A percentile compares a stretch with the other conserved stretches of the same genome.
These are phyloP conservation scores for Arabidopsis hybrid DNA, from an alignment of 441 rosid genomes.

Conservation along the genomic window DNA sequence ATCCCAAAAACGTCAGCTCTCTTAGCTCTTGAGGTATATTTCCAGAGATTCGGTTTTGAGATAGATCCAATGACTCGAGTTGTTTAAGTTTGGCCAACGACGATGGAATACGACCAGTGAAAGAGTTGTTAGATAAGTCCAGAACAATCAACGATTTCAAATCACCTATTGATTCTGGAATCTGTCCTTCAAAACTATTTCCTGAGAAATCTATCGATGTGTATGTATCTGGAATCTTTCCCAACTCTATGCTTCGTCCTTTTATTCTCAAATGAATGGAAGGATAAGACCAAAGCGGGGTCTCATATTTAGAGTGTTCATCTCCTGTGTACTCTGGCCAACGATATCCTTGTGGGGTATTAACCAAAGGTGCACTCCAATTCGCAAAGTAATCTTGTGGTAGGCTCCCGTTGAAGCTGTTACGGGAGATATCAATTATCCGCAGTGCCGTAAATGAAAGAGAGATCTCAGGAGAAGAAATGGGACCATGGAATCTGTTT, in stretches of 20 bases:
- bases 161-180: constrained; percentile 19
- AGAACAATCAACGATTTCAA: constrained; percentile 3
- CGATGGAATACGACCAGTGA: not conserved
- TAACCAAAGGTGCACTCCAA: not conserved
- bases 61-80: not conserved
- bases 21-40: not conserved
- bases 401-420: not conserved
- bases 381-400: constrained; percentile 7
- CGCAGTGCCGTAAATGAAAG: not conserved
- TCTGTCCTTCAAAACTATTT: not conserved
- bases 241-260: not conserved
- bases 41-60: not conserved
- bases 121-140: not conserved
- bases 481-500: constrained; percentile 10
- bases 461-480: not conserved
- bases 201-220: constrained; percentile 5
- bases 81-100: not conserved
- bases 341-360: not conserved
- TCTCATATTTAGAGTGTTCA: not conserved
- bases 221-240: not conserved
- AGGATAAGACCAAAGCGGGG: not conserved
- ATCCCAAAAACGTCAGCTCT: not conserved
- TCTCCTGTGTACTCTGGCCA: not conserved
- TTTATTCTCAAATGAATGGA: not conserved
- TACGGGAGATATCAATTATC: constrained; percentile 6